phyloP scores from a whole-genome alignment of 2,329 filamentous ascomycete species.

The Fusarium sarcochroum region DNA sequence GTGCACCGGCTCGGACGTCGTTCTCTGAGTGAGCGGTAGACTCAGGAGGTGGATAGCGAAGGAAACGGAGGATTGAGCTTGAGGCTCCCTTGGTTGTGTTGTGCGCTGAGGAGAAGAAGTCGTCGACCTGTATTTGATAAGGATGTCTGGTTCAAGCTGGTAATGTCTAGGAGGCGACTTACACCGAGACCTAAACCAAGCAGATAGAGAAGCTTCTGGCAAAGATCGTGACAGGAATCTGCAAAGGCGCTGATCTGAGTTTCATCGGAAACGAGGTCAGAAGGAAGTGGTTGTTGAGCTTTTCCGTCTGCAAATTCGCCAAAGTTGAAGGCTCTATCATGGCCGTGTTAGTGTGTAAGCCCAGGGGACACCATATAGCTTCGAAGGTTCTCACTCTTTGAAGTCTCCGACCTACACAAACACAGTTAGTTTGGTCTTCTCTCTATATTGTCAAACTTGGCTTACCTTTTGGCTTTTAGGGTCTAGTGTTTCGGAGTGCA shows the following conservation, averaged over 20 bases:
- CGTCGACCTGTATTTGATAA: conserved; percentile 55
- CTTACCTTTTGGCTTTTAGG: conserved; percentile 82
- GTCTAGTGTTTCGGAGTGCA: conserved; percentile 91
- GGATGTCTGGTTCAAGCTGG: conserved; percentile 7
- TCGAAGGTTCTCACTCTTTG: conserved; percentile 76
- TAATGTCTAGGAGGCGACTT: conserved; percentile 39
- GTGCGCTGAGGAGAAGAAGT: conserved; percentile 70
- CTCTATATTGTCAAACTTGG: not conserved
- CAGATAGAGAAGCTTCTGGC: conserved; percentile 78
- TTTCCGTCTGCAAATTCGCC: conserved; percentile 79
- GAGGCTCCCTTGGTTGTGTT: conserved; percentile 61
- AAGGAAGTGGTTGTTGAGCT: conserved; percentile 83
- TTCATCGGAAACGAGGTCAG: conserved; percentile 71
- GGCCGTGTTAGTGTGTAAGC: conserved; percentile 4
- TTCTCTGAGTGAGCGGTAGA: conserved; percentile 59
- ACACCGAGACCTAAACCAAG: conserved; percentile 84
- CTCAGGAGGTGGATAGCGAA: conserved; percentile 76
- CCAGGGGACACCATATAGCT: not conserved
- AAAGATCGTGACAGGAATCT: conserved; percentile 78
- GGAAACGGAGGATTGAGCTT: conserved; percentile 75
- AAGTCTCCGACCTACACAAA: conserved; percentile 78
- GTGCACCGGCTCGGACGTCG: conserved; percentile 89
- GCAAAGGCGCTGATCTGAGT: conserved; percentile 76
- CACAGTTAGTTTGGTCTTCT: not conserved
- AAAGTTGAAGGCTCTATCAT: conserved; percentile 87